Evolutionary conservation across 2,329 filamentous ascomycete species (phyloP).

Genomic region (Calonectria fujianensis): DNA sequence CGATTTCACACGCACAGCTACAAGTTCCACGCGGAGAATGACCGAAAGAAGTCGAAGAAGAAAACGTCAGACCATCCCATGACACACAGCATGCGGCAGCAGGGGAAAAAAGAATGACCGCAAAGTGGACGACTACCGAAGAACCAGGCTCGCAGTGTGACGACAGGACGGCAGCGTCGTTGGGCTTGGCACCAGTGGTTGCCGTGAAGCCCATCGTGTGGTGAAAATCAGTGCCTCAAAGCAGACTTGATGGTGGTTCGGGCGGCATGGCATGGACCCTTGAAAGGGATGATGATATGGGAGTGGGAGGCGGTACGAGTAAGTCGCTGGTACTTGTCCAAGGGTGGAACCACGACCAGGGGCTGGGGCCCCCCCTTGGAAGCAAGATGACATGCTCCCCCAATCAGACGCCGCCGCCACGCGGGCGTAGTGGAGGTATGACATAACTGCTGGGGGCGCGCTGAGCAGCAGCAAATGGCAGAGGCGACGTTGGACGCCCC

Average conservation of each 20-base stretch:
- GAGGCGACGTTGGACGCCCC: slow-evolving; percentile 48
- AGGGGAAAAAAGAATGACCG: slow-evolving; percentile 29
- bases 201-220: slow-evolving; percentile 33
- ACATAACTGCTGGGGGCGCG: slow-evolving; percentile 51
- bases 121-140: slow-evolving; percentile 30
- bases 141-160: slow-evolving; percentile 40
- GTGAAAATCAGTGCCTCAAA: slow-evolving; percentile 51
- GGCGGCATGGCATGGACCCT: slow-evolving; percentile 49
- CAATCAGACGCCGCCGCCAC: slow-evolving; percentile 51
- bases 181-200: slow-evolving; percentile 48
- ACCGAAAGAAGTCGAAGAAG: slow-evolving; percentile 26
- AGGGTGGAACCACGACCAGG: slow-evolving; percentile 49
- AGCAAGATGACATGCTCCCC: slow-evolving; percentile 58
- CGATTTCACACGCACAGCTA: slow-evolving; percentile 36
- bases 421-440: slow-evolving; percentile 53
- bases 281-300: slow-evolving; percentile 23
- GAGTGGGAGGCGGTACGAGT: slow-evolving; percentile 20
- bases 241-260: slow-evolving; percentile 49
- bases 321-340: slow-evolving; percentile 45
- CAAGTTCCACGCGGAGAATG: slow-evolving; percentile 40
- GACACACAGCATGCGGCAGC: slow-evolving; percentile 29
- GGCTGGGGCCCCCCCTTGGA: slow-evolving; percentile 46
- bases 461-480: slow-evolving; percentile 40
- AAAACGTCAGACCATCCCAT: slow-evolving; percentile 33
- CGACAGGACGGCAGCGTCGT: slow-evolving; percentile 36